Base-by-base conservation (phyloP, 345 rosid species). In the Sonneratia caseolaris region DNA sequence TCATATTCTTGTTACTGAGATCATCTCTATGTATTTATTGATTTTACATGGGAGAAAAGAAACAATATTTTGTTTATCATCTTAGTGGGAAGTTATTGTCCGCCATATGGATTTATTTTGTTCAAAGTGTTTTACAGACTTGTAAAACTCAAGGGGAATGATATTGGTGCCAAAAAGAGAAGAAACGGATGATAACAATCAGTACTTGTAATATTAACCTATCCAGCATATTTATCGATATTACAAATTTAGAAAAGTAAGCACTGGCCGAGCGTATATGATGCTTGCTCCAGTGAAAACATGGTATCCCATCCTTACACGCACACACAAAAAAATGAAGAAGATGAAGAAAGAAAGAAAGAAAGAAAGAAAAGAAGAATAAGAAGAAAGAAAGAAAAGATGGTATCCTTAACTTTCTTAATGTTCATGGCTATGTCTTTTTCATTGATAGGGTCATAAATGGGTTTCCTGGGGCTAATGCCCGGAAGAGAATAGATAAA, bases 401-500 rank as follows among this genome's bases (percentile, higher is more conserved):
- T 49, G 56, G n/a, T 53, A 53, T 53, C 59, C 59, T 5, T 21
- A 53, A 16, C 22, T 18, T 21, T 53, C 7, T 53, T 53, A 16
- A 21, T 53, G 59, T 21, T 53, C 7, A 53, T 53, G 59, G 18
- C 35, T 38, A 36, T 9, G 10, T 74, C 53, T 75, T 49, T 68
- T 15, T 68, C 71, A 40, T 32, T 75, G 75, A 56, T 77, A 87
- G 95, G 86, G 85, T 71, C 59, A 70, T 88, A 66, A 83, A 87
- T 78, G 97, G 96, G 74, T 89, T 83, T 80, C 85, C 91, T 79
- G 93, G 93, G 72, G 75, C 93, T 76, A 85, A 74, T 74, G 24
- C 87, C 66, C 86, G 97, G 77, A 89, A 93, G 82, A 86, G 96
- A 78, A 82, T 76, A 73, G 97, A 91, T 79, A 84, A 86, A 78